Evolutionary conservation across 1,139 yeast species (phyloP).

Genomic region (Candida smagusa): DNA sequence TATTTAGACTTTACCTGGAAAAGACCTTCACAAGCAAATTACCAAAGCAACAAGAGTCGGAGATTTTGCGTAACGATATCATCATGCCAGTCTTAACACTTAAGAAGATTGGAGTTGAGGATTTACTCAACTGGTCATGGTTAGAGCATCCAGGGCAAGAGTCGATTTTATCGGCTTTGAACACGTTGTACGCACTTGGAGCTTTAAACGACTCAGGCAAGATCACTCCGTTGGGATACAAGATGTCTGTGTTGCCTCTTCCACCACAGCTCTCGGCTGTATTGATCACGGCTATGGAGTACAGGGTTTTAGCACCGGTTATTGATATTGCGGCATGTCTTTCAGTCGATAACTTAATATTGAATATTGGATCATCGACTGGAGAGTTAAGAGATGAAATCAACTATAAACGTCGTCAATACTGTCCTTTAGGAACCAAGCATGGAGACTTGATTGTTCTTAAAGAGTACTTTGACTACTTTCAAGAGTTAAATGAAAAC

Average conservation of each 20-base stretch:
- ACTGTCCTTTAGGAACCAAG: conserved; percentile 65
- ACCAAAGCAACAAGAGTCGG: conserved; percentile 85
- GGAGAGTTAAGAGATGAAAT: conserved; percentile 83
- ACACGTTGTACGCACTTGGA: conserved; percentile 71
- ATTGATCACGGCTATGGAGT: conserved; percentile 62
- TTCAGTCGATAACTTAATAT: conserved; percentile 82
- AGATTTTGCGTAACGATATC: conserved; percentile 82
- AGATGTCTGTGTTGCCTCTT: conserved; percentile 86
- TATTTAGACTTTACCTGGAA: conserved; percentile 81
- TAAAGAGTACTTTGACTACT: conserved; percentile 72
- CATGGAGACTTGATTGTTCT: conserved; percentile 83
- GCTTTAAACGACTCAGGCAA: conserved; percentile 77
- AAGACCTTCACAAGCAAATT: conserved; percentile 52
- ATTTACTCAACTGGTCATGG: conserved; percentile 88
- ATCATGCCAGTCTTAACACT: conserved; percentile 80
- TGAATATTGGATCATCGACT: conserved; percentile 59
- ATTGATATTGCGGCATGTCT: conserved; percentile 89
- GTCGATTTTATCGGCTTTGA: conserved; percentile 71
- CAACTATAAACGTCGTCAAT: conserved; percentile 54
- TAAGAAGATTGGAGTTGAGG: conserved; percentile 79
- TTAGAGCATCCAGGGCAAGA: conserved; percentile 84
- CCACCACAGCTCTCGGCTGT: conserved; percentile 93
- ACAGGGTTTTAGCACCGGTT: conserved; percentile 59
- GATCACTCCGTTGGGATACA: conserved; percentile 71
- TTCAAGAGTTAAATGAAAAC: conserved; percentile 34